Conservation (phyloP, 169 alveolate species). For the Plasmodium berghei region DNA sequence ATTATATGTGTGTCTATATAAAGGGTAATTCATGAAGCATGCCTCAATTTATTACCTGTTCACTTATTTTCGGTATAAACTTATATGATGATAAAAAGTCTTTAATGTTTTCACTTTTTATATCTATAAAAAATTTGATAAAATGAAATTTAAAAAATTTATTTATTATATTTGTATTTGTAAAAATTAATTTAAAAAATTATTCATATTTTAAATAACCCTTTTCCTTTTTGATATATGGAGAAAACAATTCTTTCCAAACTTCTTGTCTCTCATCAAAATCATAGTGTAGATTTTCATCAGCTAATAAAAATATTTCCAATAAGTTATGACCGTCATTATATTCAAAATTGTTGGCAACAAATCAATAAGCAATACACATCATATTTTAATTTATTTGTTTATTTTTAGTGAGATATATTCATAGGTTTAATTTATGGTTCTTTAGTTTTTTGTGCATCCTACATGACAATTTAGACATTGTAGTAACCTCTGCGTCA, state of each 20-base stretch:
- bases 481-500: slow-evolving; percentile 50
- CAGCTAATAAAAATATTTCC: slow-evolving; percentile 11
- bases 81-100: slow-evolving; percentile 68
- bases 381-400: too few relatives aligned
- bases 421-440: too few relatives aligned
- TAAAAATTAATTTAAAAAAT: not conserved
- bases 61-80: slow-evolving; percentile 47
- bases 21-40: not conserved
- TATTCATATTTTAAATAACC: slow-evolving; percentile 17
- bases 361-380: too few relatives aligned
- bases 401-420: too few relatives aligned
- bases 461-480: slow-evolving; percentile 56
- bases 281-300: slow-evolving; percentile 54
- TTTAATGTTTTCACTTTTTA: slow-evolving; percentile 53
- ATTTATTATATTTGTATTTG: not conserved
- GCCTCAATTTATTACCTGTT: slow-evolving; percentile 18
- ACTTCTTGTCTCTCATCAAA: slow-evolving; percentile 61
- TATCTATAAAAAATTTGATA: slow-evolving; percentile 15
- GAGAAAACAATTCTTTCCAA: slow-evolving; percentile 65
- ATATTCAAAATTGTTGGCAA: too few relatives aligned
- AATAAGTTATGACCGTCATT: too few relatives aligned
- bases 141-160: not conserved
- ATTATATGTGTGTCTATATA: too few relatives aligned
- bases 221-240: slow-evolving; percentile 40
- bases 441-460: too few relatives aligned